Evolutionary conservation across 202 grass and related monocot genomes (phyloP).

Genomic region (Miscanthus sacchariflorus): DNA sequence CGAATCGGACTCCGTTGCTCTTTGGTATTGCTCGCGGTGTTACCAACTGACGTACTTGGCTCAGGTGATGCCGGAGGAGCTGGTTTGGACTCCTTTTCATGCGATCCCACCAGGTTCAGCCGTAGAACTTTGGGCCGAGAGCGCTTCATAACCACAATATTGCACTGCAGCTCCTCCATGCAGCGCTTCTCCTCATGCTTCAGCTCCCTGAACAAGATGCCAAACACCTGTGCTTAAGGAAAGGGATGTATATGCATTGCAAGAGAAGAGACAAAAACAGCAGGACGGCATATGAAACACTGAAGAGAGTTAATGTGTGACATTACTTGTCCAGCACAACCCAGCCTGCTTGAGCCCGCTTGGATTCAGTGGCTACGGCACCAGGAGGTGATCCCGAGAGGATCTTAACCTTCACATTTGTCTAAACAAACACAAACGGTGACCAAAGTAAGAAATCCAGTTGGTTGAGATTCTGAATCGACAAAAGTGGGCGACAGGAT

Average conservation of each 20-base stretch:
- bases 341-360: conserved; percentile 78
- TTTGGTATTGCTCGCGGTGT: conserved; percentile 13
- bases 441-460: background rate
- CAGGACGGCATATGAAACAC: background rate
- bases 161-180: conserved; percentile 86
- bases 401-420: conserved; percentile 76
- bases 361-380: conserved; percentile 73
- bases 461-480: background rate
- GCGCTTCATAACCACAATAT: conserved; percentile 91
- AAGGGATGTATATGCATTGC: background rate
- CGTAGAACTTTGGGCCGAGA: conserved; percentile 88
- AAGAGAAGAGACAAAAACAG: conserved; percentile 17
- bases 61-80: conserved; percentile 28
- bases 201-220: conserved; percentile 64
- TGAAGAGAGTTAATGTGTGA: conserved; percentile 1
- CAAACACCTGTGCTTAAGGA: conserved; percentile 1
- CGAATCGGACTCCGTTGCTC: conserved; percentile 43
- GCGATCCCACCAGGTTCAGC: conserved; percentile 73
- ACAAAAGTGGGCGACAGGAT: background rate
- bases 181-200: conserved; percentile 86
- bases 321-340: conserved; percentile 93
- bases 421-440: conserved; percentile 45
- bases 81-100: conserved; percentile 54
- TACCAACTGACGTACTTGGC: background rate
- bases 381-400: conserved; percentile 63